phyloP scores from a whole-genome alignment of 495 filamentous ascomycete species.

The Hypoxylon subgilvum region DNA sequence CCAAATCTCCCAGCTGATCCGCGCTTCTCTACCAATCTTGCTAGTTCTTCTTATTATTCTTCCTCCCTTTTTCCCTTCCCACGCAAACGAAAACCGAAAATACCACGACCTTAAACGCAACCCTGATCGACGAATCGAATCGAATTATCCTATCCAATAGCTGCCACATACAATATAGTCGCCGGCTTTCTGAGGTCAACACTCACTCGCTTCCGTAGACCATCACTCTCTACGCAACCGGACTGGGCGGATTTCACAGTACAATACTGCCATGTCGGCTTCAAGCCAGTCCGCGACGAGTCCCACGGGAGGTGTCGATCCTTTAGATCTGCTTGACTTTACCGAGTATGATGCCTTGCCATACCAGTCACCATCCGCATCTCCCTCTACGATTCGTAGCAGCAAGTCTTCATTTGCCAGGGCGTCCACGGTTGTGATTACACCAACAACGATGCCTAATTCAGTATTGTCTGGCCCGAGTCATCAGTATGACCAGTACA shows the following conservation, averaged over 20 bases:
- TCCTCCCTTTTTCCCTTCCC: constrained; percentile 11
- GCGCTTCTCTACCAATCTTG: constrained; percentile 25
- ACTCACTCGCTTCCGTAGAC: constrained; percentile 5
- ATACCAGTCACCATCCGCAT: constrained; percentile 56
- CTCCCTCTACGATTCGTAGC: constrained; percentile 48
- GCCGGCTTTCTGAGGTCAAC: too few species aligned
- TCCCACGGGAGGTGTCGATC: constrained; percentile 27
- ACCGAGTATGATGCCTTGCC: constrained; percentile 51
- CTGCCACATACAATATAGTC: not conserved
- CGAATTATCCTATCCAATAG: not conserved
- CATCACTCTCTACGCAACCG: not conserved
- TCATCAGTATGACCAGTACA: constrained; percentile 89
- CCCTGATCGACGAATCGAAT: constrained; percentile 13
- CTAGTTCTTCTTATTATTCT: constrained; percentile 14
- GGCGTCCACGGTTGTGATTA: constrained; percentile 46
- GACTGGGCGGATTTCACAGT: not conserved
- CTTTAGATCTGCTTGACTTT: constrained; percentile 51
- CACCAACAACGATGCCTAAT: constrained; percentile 48
- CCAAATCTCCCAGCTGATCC: constrained; percentile 43
- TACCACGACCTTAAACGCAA: not conserved
- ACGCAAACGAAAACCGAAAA: constrained; percentile 5
- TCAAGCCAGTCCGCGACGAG: constrained; percentile 46
- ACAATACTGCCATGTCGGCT: constrained; percentile 16
- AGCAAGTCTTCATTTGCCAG: constrained; percentile 48
- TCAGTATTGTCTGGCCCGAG: constrained; percentile 77